These are phyloP conservation scores for Prototheca wickerhamii DNA, from an alignment of 163 green algal genomes.

Conservation along the genomic window DNA sequence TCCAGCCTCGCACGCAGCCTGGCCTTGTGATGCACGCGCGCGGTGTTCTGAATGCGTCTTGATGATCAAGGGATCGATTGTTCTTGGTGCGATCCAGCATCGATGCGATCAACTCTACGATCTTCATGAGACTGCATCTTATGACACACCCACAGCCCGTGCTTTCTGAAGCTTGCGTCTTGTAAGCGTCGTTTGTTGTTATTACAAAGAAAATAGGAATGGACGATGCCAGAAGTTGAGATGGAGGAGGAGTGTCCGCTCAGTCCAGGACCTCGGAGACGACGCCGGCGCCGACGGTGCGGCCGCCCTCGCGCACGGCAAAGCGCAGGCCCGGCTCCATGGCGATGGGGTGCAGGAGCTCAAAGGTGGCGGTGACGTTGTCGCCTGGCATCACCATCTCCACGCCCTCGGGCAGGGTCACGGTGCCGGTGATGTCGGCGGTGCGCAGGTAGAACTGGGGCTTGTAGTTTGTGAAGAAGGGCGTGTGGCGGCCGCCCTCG, in stretches of 20 bases:
- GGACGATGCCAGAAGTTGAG: background rate
- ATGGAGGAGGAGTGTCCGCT: background rate
- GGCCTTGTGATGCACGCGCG: too few species aligned
- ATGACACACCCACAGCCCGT: background rate
- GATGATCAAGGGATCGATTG: too few species aligned
- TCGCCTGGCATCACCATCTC: slow-evolving; percentile 99
- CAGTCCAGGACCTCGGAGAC: slow-evolving; percentile 66
- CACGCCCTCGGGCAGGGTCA: slow-evolving; percentile 59
- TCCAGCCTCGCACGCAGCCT: too few species aligned
- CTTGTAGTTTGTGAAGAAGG: slow-evolving; percentile 98
- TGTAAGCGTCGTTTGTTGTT: background rate
- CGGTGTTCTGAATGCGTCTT: too few species aligned
- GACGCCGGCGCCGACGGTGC: slow-evolving; percentile 93
- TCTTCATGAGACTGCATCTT: background rate
- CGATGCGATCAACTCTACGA: background rate
- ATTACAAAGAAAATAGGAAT: slow-evolving; percentile 2
- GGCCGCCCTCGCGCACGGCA: slow-evolving; percentile 88
- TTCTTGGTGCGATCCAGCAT: too few species aligned
- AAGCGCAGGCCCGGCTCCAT: slow-evolving; percentile 87
- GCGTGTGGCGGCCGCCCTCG: slow-evolving; percentile 97
- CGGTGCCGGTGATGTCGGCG: slow-evolving; percentile 88
- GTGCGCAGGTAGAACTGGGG: slow-evolving; percentile 99
- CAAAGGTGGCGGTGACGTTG: slow-evolving; percentile 82
- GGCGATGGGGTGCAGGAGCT: slow-evolving; percentile 79
- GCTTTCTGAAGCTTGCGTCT: background rate